Base-by-base conservation (phyloP, 768 basidiomycete species). In the Rhizopogon vesiculosus region DNA sequence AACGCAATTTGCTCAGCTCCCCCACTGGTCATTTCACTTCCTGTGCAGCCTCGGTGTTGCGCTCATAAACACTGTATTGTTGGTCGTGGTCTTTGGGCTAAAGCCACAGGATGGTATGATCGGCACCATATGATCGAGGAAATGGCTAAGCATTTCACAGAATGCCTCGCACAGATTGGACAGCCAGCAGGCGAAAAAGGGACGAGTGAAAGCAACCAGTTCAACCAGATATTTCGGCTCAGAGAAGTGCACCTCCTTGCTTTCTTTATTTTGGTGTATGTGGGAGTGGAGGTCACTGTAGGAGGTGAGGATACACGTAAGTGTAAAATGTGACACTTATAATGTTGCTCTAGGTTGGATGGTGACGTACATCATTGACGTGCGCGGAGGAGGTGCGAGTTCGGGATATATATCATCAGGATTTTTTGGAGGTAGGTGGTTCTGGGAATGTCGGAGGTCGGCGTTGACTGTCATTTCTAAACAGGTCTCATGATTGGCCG, bases 1-100 rank as follows among this genome's bases (percentile, higher is more conserved):
- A 2, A 83, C 82, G 3, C 78, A 79, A 55, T 83, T 84, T 59
- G 66, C 78, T 13, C 65, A 68, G 48, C 45, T 70, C 40, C 56
- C 43, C 1, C 61, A 54, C 22, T 78, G 76, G 78, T 72, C 70
- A 13, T 72, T 70, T 46, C 72, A 78, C 58, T 80, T 71, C 58
- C 56, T 76, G 9, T 72, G 73, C 1, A 88, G 89, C 0, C 72
- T 92, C 0, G 87, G 82, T 2, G 64, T 93, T n/a, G 82, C 87
- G 0, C 51, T 84, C 1, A 59, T 75, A 42, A 90, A 88, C 60
- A 72, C 78, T 1, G 41, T 78, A 7, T 45, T 80, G 3, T 69
- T 93, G 2, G 53, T 77, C 3, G 51, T 64, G 7, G 79, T 88
- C 18, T 92, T 93, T 72, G 76, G 80, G 13, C 70, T 86, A 55